Base-by-base conservation (phyloP, 2,329 filamentous ascomycete species). In the Aspergillus novoparasiticus region DNA sequence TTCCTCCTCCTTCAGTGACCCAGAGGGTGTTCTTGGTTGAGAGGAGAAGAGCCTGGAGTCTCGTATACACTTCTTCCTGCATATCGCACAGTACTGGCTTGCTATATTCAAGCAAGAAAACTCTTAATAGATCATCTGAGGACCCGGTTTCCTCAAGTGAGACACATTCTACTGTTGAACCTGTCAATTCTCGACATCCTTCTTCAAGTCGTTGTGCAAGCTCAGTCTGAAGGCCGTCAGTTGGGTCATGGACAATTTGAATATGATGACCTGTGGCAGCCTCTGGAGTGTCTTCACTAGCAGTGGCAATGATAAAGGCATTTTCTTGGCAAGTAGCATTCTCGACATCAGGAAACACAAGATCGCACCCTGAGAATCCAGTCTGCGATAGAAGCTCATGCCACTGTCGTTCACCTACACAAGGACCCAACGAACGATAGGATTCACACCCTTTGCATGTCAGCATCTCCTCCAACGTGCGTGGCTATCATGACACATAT, bases 331-430 rank as follows among this genome's bases (percentile, higher is more conserved):
- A 60, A 3, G 23, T 14, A 3, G 46, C n/a, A 14, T 66, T 50
- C n/a, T 58, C 57, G 43, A 64, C 68, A 48, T 69, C 68, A 45
- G 58, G 34, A 10, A 68, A 16, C n/a, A 59, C 57, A 12, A 69
- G n/a, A 12, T 68, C 68, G 26, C 63, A 62, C 4, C 68, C 68
- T 23, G 64, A 66, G 36, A 68, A 69, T 9, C 64, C 64, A 8
- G 63, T 60, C n/a, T 66, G 46, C 14, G 32, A 16, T 19, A 69
- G 21, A 34, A 59, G 56, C 26, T 59, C 41, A 14, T 57, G 57
- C 66, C 66, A 67, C 23, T 63, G 34, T 4, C 26, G 48, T 5
- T 48, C 28, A 32, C 59, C 56, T 3, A 64, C 58, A 9, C 64
- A 67, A 14, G 64, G 61, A 10, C 62, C 50, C 2, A 39, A 26